phyloP scores from a whole-genome alignment of 805 yeast genomes.

The Metschnikowia anglica region DNA sequence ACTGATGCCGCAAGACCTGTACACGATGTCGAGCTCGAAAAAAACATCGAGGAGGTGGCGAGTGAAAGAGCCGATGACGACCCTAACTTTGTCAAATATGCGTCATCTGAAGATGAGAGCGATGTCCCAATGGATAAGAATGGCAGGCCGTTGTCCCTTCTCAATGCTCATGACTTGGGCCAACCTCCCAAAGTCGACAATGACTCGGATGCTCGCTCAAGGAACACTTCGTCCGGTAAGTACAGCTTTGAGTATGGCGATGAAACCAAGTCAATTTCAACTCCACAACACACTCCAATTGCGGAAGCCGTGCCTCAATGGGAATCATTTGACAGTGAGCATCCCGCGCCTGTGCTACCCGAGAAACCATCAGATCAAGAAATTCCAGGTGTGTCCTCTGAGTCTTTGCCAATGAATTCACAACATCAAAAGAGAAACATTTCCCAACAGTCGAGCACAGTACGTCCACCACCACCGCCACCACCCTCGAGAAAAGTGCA shows the following conservation, averaged over 20 bases:
- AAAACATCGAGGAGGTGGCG: conserved; percentile 17
- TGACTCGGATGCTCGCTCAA: conserved; percentile 16
- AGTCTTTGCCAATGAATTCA: background rate
- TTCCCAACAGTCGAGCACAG: background rate
- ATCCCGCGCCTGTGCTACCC: background rate
- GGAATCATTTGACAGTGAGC: conserved; percentile 1
- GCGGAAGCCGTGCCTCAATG: conserved; percentile 4
- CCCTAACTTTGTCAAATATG: conserved; percentile 39
- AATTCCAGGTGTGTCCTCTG: background rate
- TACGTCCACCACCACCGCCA: conserved; percentile 51
- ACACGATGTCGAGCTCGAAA: background rate
- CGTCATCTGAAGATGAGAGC: conserved; percentile 33
- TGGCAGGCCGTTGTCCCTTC: conserved; percentile 32
- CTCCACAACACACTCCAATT: conserved; percentile 25
- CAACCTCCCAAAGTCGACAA: conserved; percentile 20
- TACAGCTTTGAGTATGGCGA: conserved; percentile 45
- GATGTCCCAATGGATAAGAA: conserved; percentile 24
- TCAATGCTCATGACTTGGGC: conserved; percentile 35
- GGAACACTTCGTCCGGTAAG: conserved; percentile 22
- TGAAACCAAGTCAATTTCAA: conserved; percentile 31
- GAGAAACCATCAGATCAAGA: background rate
- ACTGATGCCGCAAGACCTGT: background rate
- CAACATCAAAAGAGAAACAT: background rate
- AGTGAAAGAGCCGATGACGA: conserved; percentile 25
- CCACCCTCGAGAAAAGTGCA: conserved; percentile 56